These are phyloP conservation scores for Penicillium cataractarum DNA, from an alignment of 495 filamentous ascomycete genomes.

Conservation along the genomic window DNA sequence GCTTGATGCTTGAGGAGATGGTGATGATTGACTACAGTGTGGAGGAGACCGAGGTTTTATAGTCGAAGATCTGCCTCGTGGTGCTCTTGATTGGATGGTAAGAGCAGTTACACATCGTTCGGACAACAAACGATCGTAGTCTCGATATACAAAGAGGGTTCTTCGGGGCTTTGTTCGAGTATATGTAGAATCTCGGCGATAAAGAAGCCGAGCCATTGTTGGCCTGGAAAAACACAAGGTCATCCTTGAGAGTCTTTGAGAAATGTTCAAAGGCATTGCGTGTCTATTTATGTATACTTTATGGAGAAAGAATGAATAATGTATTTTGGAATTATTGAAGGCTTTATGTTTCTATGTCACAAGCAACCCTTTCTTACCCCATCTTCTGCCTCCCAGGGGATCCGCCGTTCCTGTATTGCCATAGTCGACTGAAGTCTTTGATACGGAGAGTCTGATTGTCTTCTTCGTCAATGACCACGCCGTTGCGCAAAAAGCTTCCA, in stretches of 20 bases:
- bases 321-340: neutral
- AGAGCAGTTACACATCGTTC: neutral
- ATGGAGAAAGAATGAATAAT: neutral
- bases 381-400: slow-evolving; percentile 39
- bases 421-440: slow-evolving; percentile 72
- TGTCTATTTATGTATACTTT: neutral
- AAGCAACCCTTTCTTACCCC: neutral
- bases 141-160: neutral
- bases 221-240: neutral
- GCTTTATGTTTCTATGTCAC: neutral
- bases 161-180: neutral
- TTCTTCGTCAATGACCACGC: neutral
- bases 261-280: too few relatives aligned
- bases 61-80: neutral
- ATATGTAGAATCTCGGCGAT: neutral
- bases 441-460: slow-evolving; percentile 44
- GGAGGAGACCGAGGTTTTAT: neutral
- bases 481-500: neutral
- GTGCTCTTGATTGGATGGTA: neutral
- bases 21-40: neutral
- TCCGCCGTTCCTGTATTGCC: slow-evolving; percentile 71
- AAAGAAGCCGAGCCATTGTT: neutral
- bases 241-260: neutral
- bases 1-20: neutral
- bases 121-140: neutral